Evolutionary conservation across 768 basidiomycete genomes (phyloP).

Genomic region (Paxillus rubicundulus): DNA sequence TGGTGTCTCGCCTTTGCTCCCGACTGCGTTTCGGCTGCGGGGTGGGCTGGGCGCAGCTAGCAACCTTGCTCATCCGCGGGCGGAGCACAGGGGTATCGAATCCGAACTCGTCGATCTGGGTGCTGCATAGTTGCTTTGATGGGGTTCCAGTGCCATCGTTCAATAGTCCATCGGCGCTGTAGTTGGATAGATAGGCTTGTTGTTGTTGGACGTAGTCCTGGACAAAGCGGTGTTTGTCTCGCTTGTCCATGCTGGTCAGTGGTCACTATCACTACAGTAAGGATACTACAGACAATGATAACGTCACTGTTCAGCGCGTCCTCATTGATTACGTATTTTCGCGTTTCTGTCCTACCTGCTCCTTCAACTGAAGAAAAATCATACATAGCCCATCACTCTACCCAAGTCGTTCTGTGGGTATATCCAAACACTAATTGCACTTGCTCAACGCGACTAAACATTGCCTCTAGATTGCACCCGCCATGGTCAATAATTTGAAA

Average conservation of each 20-base stretch:
- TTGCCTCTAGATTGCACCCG: not conserved
- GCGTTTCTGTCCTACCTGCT: no score
- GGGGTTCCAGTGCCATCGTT: slow-evolving; percentile 13
- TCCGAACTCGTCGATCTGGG: slow-evolving; percentile 26
- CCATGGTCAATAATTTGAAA: slow-evolving; percentile 17
- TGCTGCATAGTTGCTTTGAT: slow-evolving; percentile 1
- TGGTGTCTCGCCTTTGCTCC: not conserved
- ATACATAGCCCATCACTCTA: not conserved
- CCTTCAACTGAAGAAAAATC: no score
- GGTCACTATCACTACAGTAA: not conserved
- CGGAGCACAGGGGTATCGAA: slow-evolving; percentile 58
- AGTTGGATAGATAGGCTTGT: slow-evolving; percentile 38
- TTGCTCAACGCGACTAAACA: not conserved
- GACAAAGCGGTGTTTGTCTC: slow-evolving; percentile 44
- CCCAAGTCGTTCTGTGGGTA: not conserved
- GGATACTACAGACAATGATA: no score
- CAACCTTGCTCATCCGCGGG: slow-evolving; percentile 37
- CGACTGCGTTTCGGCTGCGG: not conserved
- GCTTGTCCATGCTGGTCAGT: slow-evolving; percentile 17
- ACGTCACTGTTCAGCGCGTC: no score
- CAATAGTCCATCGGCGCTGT: slow-evolving; percentile 41
- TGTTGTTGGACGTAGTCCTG: slow-evolving; percentile 51
- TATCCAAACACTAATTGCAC: no score
- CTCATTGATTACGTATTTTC: not conserved
- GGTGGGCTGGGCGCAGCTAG: slow-evolving; percentile 1